phyloP scores from a whole-genome alignment of 2,329 filamentous ascomycete genomes.

The Penicillium sp. region DNA sequence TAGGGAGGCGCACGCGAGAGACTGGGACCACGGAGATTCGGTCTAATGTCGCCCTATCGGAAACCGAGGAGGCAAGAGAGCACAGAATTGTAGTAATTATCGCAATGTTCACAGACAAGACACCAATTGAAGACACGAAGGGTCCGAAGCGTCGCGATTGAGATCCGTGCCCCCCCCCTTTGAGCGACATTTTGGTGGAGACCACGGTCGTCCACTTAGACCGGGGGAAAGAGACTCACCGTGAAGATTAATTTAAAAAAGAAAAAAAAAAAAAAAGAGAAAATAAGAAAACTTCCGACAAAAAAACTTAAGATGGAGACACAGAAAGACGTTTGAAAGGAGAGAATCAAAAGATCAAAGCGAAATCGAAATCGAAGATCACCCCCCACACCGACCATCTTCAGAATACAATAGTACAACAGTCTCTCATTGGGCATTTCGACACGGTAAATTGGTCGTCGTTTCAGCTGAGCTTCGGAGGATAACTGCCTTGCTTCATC shows the following conservation, averaged over 20 bases:
- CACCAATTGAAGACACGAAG: conserved; percentile 4
- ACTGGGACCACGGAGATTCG: background rate
- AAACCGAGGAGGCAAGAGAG: conserved; percentile 8
- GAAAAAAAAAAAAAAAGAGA: conserved; percentile 1
- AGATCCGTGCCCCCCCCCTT: conserved; percentile 29
- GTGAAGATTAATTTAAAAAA: background rate
- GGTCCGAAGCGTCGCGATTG: conserved; percentile 12
- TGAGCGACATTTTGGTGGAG: conserved; percentile 32
- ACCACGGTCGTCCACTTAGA: conserved; percentile 23
- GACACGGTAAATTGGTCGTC: background rate
- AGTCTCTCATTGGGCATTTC: background rate
- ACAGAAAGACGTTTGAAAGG: background rate
- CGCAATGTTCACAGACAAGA: background rate
- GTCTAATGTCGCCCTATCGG: conserved; percentile 1
- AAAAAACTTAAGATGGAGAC: background rate
- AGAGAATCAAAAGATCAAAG: conserved; percentile 1
- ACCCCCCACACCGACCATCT: conserved; percentile 3
- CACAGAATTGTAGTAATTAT: conserved; percentile 4
- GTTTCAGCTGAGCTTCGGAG: conserved; percentile 2
- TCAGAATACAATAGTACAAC: background rate
- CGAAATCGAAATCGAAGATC: conserved; percentile 9
- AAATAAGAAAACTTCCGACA: background rate
- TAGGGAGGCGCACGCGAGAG: conserved; percentile 5
- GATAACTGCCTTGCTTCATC: conserved; percentile 10
- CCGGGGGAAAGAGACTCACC: conserved; percentile 32